Conservation (phyloP, 306 rosid species). For the Quercus dentata region DNA sequence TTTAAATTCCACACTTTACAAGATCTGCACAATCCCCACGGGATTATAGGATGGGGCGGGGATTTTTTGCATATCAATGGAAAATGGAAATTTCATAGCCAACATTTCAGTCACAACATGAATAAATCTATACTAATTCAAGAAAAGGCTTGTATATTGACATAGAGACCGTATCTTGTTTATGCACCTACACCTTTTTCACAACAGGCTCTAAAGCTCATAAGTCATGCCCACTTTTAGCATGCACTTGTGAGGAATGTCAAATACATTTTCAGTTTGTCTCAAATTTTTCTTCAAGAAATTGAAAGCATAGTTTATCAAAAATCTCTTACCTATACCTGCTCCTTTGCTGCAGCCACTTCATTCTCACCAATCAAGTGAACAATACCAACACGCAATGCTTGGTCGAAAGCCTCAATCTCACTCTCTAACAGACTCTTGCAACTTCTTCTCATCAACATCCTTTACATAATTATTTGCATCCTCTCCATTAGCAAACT, state of each 20-base stretch:
- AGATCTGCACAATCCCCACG: too few relatives aligned
- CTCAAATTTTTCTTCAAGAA: conserved; percentile 37
- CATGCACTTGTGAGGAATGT: conserved; percentile 28
- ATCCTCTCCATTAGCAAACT: background rate
- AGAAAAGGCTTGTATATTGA: too few relatives aligned
- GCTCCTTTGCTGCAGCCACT: conserved; percentile 25
- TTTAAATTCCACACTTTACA: too few relatives aligned
- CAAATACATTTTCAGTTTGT: conserved; percentile 17
- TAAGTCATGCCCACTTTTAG: conserved; percentile 41
- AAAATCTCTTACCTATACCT: conserved; percentile 13
- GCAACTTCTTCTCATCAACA: background rate
- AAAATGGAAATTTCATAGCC: too few relatives aligned
- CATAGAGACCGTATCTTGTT: too few relatives aligned
- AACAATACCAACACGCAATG: conserved; percentile 22
- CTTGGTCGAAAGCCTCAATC: conserved; percentile 14
- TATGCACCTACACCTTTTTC: background rate
- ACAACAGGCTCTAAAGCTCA: conserved; percentile 20
- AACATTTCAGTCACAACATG: too few relatives aligned
- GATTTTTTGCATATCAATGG: too few relatives aligned
- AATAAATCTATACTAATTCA: too few relatives aligned
- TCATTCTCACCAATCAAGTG: conserved; percentile 40
- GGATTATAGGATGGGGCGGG: too few relatives aligned
- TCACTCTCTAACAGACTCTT: conserved; percentile 8
- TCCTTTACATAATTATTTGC: background rate
- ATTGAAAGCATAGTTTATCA: conserved; percentile 31